Evolutionary conservation across 1,284 basidiomycete genomes (phyloP), one percentile per base, ranked within the genome.

Genomic region (Naganishia cerealis): DNA sequence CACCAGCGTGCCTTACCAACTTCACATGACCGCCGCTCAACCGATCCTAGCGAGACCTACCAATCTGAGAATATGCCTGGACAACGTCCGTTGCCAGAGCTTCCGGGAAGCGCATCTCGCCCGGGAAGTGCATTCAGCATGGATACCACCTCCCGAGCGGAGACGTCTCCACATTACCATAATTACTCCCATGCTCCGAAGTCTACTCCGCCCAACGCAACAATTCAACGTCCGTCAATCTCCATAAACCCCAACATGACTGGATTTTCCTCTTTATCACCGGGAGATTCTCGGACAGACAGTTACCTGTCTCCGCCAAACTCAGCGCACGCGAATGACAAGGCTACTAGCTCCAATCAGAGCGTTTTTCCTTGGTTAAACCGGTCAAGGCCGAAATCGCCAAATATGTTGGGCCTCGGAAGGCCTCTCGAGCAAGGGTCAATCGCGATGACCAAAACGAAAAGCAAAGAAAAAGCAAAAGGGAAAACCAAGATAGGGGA

Each of bases 291-390:
- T 21, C 48, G 48, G 36, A 39, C 59, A 40, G 50, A 62, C 33
- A 53, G 50, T 18, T 24, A 53, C 21, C 46, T 62, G 33, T 39
- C 59, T 39, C 16, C 21, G n/a, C 33, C 59, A 5, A 26, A 46
- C 13, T 13, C 40, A 6, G 12, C 40, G 15, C 42, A 21, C 26
- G 46, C 29, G n/a, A 39, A 26, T 21, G 33, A 29, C 24, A 63
- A 38, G 39, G 38, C 21, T 26, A 9, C n/a, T n/a, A 39, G 12
- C 50, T 63, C 61, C 13, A 63, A 63, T 29, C 61, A 63, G 21
- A 63, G 61, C 39, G 61, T 63, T n/a, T 63, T 63, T 18, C 61
- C 61, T 26, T 63, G 61, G 61, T 29, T 63, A 38, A 63, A 63
- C 39, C 50, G 61, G 29, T 63, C 61, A 4, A 39, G 61, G 21